Evolutionary conservation across 116 monocot species (phyloP).

Genomic region (Papilionanthe hybrid): DNA sequence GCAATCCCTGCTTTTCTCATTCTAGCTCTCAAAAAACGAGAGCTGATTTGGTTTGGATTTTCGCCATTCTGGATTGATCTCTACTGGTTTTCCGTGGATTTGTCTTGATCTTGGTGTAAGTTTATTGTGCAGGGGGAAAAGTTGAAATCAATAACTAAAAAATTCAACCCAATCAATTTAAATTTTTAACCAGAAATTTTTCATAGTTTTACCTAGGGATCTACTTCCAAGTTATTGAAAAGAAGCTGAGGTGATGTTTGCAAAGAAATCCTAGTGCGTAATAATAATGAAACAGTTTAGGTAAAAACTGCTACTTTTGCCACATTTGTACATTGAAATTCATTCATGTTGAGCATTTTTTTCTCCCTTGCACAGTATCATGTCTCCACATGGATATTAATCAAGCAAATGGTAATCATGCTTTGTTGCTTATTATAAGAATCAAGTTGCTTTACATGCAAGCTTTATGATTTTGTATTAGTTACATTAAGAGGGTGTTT

Average conservation of each 20-base stretch:
- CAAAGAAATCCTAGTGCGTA: no score
- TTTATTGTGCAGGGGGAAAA: not conserved
- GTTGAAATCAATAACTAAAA: not conserved
- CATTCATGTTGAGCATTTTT: not conserved
- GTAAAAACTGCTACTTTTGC: no score
- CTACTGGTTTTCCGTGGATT: not conserved
- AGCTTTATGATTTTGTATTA: not conserved
- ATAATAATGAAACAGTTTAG: no score
- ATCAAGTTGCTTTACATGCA: slow-evolving; percentile 2
- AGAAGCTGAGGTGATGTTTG: no score
- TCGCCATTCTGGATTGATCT: not conserved
- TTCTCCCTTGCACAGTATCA: not conserved
- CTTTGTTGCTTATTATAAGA: not conserved
- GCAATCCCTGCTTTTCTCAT: not conserved
- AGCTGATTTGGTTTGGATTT: not conserved
- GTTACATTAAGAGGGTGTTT: not conserved
- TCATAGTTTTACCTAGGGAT: no score
- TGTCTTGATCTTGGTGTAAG: not conserved
- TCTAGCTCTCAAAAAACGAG: not conserved
- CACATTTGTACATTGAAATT: not conserved
- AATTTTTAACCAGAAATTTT: no score
- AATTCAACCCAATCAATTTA: no score
- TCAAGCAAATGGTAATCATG: not conserved
- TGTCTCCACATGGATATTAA: not conserved
- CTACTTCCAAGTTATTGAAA: no score